Base-by-base conservation (phyloP, 2,329 filamentous ascomycete species). In the Beauveria australis region DNA sequence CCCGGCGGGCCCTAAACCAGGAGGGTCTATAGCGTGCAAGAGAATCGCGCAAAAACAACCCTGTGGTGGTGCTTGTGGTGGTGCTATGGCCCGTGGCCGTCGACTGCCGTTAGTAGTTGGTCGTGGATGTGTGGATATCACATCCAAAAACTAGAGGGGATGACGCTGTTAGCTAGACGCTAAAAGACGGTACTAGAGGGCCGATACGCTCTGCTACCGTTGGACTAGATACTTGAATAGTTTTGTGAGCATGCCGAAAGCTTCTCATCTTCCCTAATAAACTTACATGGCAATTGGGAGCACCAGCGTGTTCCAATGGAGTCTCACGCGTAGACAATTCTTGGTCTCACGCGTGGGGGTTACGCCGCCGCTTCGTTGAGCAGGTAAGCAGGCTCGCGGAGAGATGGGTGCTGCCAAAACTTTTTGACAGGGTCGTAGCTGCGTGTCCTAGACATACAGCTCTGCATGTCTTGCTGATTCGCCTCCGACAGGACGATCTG, bases 401-500 rank as follows among this genome's bases (percentile, higher is more conserved):
- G 44, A 58, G 47, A 19, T 43, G 56, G 5, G 30, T 22, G 54
- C 44, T 58, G 54, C 44, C 47, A 58, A 49, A 28, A 16, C 12
- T 22, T 49, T 30, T 24, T 37, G 33, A 37, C 33, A 37, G 33
- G 33, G 33, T 16, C 33, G 33, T 16, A n/a, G 22, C 26, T 71
- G 68, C 66, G 69, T 71, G 72, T 74, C 73, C 66, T 1, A 64
- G 70, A 72, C 69, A 70, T 71, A 66, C 69, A 67, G 66, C 62
- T 63, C 64, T 65, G 64, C 66, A 70, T 75, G 74, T 76, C 73
- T 75, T 67, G 71, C 67, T 71, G 63, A 55, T 56, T 63, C 53
- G 62, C 62, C 68, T 72, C 72, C 69, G 68, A 74, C 66, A 74
- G 73, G 72, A 51, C 69, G 63, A 72, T 72, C 67, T 69, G 60